Base-by-base conservation (phyloP, 192 early-diverging fungal genomes). In the Chytriomyces sp. region DNA sequence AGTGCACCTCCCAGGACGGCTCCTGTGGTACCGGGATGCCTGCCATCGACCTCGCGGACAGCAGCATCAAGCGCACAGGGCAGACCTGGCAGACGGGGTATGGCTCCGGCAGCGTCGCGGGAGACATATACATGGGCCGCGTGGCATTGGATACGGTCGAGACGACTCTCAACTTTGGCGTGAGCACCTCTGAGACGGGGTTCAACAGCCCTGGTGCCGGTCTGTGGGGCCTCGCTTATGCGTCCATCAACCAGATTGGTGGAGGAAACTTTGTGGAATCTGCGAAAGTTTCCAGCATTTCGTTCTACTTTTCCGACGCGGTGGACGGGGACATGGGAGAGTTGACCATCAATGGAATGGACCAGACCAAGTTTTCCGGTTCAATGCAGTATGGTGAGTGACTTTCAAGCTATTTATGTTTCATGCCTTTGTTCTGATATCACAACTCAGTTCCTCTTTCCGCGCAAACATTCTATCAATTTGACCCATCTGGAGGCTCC, bases 291-390 rank as follows among this genome's bases (percentile, higher is more conserved):
- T 65, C 78, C 30, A 73, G 75, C 37, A 73, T 86, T 52, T 77
- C 75, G 32, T 84, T 86, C 52, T 85, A 83, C 53, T 77, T 86
- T 38, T 61, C 69, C 59, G 74, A 83, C 61, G 58, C 59, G 26
- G 60, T 40, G 25, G 70, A 79, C 52, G 72, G 64, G n/a, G 70
- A 82, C 49, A 60, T 66, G 39, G 88, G 86, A 0, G 80, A 83
- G 64, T 72, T 89, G 19, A 81, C 78, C 32, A 75, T 89, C 70
- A 83, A 82, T 36, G 86, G 86, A 31, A 66, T 82, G 25, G 88
- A 88, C 59, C 5, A 31, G 2, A 52, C 65, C 34, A 89, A 88
- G 64, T 86, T 73, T 63, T 54, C 78, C 25, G 88, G 88, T 12
- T 25, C 77, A 2, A 53, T 88, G 39, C 73, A 39, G 26, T 88